Evolutionary conservation across 2,329 filamentous ascomycete species (phyloP), one percentile per base, ranked within the genome.

Genomic region (Fusarium tupiense): DNA sequence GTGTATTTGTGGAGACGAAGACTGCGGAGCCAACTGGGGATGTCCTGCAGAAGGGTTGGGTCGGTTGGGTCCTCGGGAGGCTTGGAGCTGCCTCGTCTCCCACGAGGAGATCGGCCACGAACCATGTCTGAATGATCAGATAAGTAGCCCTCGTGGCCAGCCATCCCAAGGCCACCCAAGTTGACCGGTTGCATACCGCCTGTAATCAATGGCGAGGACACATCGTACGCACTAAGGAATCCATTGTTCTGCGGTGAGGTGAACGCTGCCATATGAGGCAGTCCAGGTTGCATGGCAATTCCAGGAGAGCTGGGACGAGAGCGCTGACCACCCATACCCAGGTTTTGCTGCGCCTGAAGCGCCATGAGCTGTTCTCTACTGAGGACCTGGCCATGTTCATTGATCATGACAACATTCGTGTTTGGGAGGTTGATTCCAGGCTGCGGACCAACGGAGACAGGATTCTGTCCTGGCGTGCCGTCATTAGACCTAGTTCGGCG

Each of bases 1-100:
- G 96, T 99, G 84, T 99, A 99, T 87, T 99, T 99, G 88, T 99
- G 96, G 79, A 99, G 88, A 69, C 96, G 91, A 81, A 98, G 88
- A 82, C 95, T 98, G 81, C 96, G 91, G 79, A 99, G 89, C 96
- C 96, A 99, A 82, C 92, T 93, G 62, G 96, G 96, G 76, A 99
- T 98, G 80, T 99, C 96, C 84, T 97, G 94, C 77, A 99, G 88
- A 69, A 99, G 89, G 47, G 89, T 91, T 22, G 93, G 93, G 83
- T 99, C 96, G 26, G 96, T 98, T 8, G 96, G 96, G 80, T 99
- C 96, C 87, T 99, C 96, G 53, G 96, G 96, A 37, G 96, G 96
- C 88, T 98, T 99, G 49, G 94, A 98, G 87, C 93, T 98, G 74
- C 96, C 96, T 76, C 96, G 90, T 73, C 96, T 91, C 78, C 96